These are phyloP conservation scores for Hebeloma cylindrosporum DNA, from an alignment of 768 basidiomycete genomes.

Conservation along the genomic window DNA sequence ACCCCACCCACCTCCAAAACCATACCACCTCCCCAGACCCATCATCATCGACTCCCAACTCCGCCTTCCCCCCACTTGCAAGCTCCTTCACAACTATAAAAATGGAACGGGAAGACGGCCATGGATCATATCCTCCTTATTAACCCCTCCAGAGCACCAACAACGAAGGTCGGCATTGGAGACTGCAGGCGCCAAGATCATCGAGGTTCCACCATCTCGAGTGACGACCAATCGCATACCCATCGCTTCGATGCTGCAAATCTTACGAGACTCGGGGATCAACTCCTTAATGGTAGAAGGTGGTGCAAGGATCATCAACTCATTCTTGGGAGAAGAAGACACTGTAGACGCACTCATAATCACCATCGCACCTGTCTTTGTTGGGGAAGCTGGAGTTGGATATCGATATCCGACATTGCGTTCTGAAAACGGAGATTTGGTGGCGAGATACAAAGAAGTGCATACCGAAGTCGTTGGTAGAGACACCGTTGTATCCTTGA, in stretches of 20 bases:
- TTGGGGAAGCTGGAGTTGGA: slow-evolving; percentile 70
- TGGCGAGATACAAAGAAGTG: slow-evolving; percentile 25
- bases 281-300: slow-evolving; percentile 94
- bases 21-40: slow-evolving; percentile 67
- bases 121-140: slow-evolving; percentile 59
- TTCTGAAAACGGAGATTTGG: neutral
- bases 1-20: slow-evolving; percentile 39
- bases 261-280: slow-evolving; percentile 58
- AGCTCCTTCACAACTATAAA: slow-evolving; percentile 65
- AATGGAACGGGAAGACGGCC: slow-evolving; percentile 63
- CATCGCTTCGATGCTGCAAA: slow-evolving; percentile 48
- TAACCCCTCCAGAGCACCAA: slow-evolving; percentile 17
- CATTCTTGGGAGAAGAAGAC: slow-evolving; percentile 53
- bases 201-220: slow-evolving; percentile 40
- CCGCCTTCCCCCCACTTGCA: slow-evolving; percentile 64
- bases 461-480: slow-evolving; percentile 35
- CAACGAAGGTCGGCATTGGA: slow-evolving; percentile 47
- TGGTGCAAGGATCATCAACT: slow-evolving; percentile 78
- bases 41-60: slow-evolving; percentile 80
- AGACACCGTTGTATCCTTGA: slow-evolving; percentile 34
- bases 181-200: slow-evolving; percentile 63
- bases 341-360: slow-evolving; percentile 77
- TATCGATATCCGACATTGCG: slow-evolving; percentile 33
- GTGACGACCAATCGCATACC: slow-evolving; percentile 17
- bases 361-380: slow-evolving; percentile 83